These are phyloP conservation scores for Sinapis alba DNA, from an alignment of 441 rosid genomes.

Conservation along the genomic window DNA sequence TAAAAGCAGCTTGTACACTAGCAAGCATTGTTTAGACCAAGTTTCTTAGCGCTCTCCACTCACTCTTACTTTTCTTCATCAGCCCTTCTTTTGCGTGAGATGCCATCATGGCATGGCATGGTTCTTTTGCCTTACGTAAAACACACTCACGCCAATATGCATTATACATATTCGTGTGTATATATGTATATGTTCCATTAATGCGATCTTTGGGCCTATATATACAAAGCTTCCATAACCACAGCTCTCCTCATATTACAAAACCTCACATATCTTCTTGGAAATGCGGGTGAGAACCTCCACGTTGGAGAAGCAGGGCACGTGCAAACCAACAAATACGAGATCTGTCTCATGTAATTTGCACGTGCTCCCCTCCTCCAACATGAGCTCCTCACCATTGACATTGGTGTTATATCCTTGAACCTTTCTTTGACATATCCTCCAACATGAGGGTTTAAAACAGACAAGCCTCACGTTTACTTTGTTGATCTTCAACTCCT, in stretches of 20 bases:
- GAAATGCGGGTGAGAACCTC: constrained; percentile 51
- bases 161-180: not conserved
- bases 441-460: not conserved
- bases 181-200: constrained; percentile 28
- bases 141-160: constrained; percentile 35
- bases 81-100: constrained; percentile 42
- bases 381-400: constrained; percentile 59
- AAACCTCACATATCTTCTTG: constrained; percentile 7
- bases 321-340: constrained; percentile 64
- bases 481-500: not conserved
- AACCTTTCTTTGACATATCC: not conserved
- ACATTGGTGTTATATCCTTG: not conserved
- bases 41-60: constrained; percentile 11
- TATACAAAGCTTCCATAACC: constrained; percentile 29
- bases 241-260: constrained; percentile 25
- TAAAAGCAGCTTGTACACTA: not conserved
- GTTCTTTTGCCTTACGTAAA: constrained; percentile 39
- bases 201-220: constrained; percentile 34
- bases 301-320: constrained; percentile 99
- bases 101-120: constrained; percentile 63
- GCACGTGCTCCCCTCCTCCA: constrained; percentile 97
- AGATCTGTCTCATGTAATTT: constrained; percentile 26
- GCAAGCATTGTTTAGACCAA: constrained; percentile 19
- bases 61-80: constrained; percentile 27
- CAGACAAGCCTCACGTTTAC: not conserved